A percentile compares a stretch with the other conserved stretches of the same genome.
Conservation (phyloP, 495 filamentous ascomycete species). For the Corynascus novoguineensis region DNA sequence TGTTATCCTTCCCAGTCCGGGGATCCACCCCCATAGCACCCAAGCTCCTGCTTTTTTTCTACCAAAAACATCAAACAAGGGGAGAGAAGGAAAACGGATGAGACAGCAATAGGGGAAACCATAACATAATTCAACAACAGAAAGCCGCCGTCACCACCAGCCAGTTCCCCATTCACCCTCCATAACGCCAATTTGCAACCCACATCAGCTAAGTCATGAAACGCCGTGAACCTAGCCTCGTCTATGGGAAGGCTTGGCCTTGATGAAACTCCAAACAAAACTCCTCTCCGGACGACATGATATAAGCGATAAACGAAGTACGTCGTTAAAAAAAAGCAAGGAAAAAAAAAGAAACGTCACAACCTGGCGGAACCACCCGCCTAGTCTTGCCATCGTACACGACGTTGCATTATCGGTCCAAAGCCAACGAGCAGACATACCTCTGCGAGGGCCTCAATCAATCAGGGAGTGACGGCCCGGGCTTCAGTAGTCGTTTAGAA, state of each 20-base stretch:
- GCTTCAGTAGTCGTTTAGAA: slow-evolving; percentile 66
- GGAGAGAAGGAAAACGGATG: slow-evolving; percentile 17
- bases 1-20: slow-evolving; percentile 2
- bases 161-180: background rate
- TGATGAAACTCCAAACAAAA: slow-evolving; percentile 8
- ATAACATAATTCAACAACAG: background rate
- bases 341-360: background rate
- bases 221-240: slow-evolving; percentile 23
- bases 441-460: background rate
- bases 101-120: background rate
- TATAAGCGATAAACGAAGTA: background rate
- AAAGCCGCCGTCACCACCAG: slow-evolving; percentile 10
- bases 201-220: slow-evolving; percentile 27
- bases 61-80: slow-evolving; percentile 12
- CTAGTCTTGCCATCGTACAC: slow-evolving; percentile 10
- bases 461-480: no score
- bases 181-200: slow-evolving; percentile 23
- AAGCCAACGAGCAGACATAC: slow-evolving; percentile 1
- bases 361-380: slow-evolving; percentile 18
- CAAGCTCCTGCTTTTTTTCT: slow-evolving; percentile 12
- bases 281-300: slow-evolving; percentile 3
- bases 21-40: slow-evolving; percentile 11
- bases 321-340: slow-evolving; percentile 2
- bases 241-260: slow-evolving; percentile 24
- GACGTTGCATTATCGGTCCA: background rate